Conservation (phyloP, 108 stramenopile species). For the Pseudonitzschia multistriata region DNA sequence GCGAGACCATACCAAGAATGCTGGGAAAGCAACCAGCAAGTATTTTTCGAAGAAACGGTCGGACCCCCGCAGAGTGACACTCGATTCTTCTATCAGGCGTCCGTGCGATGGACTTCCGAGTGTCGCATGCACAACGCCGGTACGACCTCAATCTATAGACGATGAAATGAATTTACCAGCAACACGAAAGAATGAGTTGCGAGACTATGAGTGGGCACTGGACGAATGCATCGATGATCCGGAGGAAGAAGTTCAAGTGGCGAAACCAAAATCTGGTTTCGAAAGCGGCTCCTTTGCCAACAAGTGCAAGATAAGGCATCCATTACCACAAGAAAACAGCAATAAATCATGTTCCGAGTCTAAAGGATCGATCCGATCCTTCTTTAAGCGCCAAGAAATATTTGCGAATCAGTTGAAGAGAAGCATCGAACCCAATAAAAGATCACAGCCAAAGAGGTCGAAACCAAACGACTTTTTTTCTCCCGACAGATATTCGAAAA, state of each 20-base stretch:
- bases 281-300: neutral
- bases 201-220: neutral
- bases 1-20: neutral
- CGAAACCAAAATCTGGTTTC: neutral
- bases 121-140: neutral
- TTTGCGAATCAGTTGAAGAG: constrained; percentile 1
- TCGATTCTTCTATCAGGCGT: neutral
- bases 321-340: neutral
- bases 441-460: neutral
- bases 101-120: neutral
- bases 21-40: neutral
- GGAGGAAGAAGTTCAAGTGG: neutral
- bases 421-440: neutral
- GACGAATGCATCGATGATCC: constrained; percentile 16
- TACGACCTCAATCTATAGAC: neutral
- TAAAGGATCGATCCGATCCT: neutral
- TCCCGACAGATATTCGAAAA: neutral
- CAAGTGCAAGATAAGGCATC: neutral
- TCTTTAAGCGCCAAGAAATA: constrained; percentile 1
- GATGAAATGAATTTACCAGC: neutral
- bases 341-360: neutral
- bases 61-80: constrained; percentile 6
- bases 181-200: neutral
- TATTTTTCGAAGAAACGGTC: neutral
- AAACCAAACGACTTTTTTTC: neutral